A percentile compares a stretch with the other conserved stretches of the same genome.
phyloP scores from a whole-genome alignment of 2,329 filamentous ascomycete species.

The Juglanconis oblonga region DNA sequence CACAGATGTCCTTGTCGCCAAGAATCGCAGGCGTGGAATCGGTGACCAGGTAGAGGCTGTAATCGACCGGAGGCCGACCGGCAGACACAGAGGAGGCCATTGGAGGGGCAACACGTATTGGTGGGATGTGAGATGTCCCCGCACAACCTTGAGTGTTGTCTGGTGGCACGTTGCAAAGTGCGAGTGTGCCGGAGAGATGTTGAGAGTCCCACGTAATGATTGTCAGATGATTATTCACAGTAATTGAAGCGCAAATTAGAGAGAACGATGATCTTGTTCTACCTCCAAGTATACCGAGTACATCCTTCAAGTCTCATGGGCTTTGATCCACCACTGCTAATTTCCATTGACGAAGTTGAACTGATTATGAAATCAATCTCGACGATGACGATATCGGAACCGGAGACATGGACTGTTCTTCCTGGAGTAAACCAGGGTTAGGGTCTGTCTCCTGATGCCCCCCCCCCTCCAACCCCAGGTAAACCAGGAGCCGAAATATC shows the following conservation, averaged over 20 bases:
- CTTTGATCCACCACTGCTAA: no score
- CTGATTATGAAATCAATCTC: no score
- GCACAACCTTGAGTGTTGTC: neutral
- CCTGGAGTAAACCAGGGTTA: no score
- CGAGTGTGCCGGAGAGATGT: neutral
- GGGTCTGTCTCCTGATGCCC: no score
- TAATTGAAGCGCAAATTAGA: neutral
- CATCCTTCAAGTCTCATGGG: no score
- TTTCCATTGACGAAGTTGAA: no score
- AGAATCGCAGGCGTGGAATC: constrained; percentile 88
- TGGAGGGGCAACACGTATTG: neutral
- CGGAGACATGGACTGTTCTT: no score
- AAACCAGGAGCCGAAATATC: no score
- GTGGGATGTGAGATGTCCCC: neutral
- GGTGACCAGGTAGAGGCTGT: constrained; percentile 86
- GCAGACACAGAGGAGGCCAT: neutral
- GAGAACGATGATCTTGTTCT: neutral
- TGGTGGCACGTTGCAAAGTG: neutral
- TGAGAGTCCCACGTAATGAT: neutral
- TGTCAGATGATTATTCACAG: neutral
- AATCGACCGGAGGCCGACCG: constrained; percentile 50
- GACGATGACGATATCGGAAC: no score
- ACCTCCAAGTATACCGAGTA: neutral
- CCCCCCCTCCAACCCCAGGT: no score
- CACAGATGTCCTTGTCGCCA: constrained; percentile 63